phyloP scores from a whole-genome alignment of 352 stramenopile genomes.

The Phytopythium ostracodes region DNA sequence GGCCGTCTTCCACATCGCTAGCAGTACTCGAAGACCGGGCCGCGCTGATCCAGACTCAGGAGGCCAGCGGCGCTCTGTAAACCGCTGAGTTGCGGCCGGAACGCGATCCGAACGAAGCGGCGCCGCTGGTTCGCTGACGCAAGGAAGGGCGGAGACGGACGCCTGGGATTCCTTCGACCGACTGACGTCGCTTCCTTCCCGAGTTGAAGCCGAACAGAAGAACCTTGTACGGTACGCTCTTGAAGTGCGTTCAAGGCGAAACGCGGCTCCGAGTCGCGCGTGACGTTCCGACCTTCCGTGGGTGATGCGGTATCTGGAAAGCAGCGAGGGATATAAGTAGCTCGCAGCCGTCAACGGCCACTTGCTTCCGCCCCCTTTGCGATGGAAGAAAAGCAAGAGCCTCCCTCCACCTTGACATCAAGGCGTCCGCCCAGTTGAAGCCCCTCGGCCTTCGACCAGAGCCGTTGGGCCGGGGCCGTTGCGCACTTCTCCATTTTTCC shows the following conservation, averaged over 20 bases:
- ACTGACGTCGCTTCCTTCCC: background rate
- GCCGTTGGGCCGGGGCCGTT: background rate
- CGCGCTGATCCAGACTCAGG: background rate
- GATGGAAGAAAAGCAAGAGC: background rate
- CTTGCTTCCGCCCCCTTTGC: background rate
- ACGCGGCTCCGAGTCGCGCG: background rate
- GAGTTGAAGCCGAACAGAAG: background rate
- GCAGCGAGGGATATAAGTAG: background rate
- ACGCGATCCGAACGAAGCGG: too few relatives aligned
- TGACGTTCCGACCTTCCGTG: background rate
- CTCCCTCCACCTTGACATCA: background rate
- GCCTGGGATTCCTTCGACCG: background rate
- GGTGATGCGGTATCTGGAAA: too few relatives aligned
- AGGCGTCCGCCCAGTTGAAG: background rate
- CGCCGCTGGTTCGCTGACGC: background rate
- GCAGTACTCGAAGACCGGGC: background rate
- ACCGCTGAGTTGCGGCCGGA: background rate
- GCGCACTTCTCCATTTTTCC: slow-evolving; percentile 5
- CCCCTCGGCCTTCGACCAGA: background rate
- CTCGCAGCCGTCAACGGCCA: background rate
- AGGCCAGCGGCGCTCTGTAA: background rate
- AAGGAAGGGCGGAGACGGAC: background rate
- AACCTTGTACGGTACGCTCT: background rate
- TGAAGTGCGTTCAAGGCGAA: background rate
- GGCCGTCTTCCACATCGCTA: background rate